Evolutionary conservation across 306 rosid species (phyloP).

Genomic region (Ormosia emarginata): DNA sequence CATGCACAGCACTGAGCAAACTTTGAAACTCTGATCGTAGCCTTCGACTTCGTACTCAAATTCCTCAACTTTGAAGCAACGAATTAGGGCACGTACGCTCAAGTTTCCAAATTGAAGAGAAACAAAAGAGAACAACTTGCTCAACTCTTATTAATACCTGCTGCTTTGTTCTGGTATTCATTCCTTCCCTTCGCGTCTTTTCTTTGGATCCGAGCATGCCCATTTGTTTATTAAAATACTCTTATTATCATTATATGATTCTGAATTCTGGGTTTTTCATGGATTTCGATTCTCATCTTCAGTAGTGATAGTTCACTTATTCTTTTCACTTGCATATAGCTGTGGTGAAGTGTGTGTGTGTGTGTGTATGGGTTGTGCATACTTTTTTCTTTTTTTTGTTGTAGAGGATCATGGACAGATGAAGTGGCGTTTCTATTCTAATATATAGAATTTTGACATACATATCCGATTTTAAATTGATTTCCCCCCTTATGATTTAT

Average conservation of each 20-base stretch:
- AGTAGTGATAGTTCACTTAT: neutral
- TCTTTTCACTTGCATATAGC: neutral
- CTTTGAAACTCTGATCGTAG: neutral
- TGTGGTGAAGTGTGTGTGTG: neutral
- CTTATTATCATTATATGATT: neutral
- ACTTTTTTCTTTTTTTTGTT: no score
- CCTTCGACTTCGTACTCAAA: neutral
- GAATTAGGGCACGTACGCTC: neutral
- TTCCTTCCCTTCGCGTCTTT: neutral
- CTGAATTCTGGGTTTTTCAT: neutral
- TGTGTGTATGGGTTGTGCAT: no score
- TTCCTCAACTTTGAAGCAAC: neutral
- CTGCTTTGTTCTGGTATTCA: neutral
- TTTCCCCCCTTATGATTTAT: neutral
- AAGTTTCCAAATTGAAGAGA: neutral
- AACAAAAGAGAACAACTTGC: no score
- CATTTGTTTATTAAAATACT: neutral
- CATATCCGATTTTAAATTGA: neutral
- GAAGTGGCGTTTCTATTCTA: neutral
- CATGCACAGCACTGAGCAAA: neutral
- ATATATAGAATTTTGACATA: neutral
- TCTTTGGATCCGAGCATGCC: neutral
- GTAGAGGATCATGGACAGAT: neutral
- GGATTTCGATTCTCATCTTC: neutral
- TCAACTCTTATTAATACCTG: no score